Evolutionary conservation across 768 basidiomycete genomes (phyloP).

Genomic region (Amanita subjunquillea): DNA sequence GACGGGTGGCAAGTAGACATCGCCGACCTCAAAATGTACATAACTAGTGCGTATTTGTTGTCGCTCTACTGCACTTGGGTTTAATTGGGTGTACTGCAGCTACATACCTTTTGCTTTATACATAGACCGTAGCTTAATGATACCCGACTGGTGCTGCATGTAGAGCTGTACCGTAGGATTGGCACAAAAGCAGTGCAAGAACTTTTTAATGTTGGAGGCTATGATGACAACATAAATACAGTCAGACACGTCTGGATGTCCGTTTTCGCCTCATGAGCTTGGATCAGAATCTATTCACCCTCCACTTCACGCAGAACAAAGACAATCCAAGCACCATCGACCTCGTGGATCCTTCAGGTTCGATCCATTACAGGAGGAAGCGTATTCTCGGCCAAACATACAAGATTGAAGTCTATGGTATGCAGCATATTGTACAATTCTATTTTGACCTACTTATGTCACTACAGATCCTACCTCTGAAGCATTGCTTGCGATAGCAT

Average conservation of each 20-base stretch:
- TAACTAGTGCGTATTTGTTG: background rate
- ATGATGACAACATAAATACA: background rate
- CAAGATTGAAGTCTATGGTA: slow-evolving; percentile 60
- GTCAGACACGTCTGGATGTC: background rate
- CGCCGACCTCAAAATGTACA: background rate
- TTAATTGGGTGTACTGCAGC: background rate
- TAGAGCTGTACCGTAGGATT: background rate
- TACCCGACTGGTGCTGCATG: slow-evolving; percentile 1
- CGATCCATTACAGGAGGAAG: slow-evolving; percentile 63
- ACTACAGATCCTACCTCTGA: slow-evolving; percentile 60
- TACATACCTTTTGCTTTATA: background rate
- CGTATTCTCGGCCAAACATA: slow-evolving; percentile 45
- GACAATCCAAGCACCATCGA: slow-evolving; percentile 56
- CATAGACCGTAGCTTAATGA: slow-evolving; percentile 5
- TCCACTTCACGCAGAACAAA: slow-evolving; percentile 49
- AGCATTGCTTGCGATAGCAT: slow-evolving; percentile 58
- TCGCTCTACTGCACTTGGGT: slow-evolving; percentile 2
- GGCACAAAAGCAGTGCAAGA: background rate
- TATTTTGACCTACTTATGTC: background rate
- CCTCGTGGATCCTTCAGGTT: slow-evolving; percentile 56
- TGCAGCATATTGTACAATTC: slow-evolving; percentile 10
- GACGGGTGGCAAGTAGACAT: slow-evolving; percentile 71
- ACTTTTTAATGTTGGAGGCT: background rate
- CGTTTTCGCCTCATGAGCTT: slow-evolving; percentile 49
- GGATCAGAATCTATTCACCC: slow-evolving; percentile 80